phyloP scores from a whole-genome alignment of 257 asterid genomes.

The Nicotiana attenuata region DNA sequence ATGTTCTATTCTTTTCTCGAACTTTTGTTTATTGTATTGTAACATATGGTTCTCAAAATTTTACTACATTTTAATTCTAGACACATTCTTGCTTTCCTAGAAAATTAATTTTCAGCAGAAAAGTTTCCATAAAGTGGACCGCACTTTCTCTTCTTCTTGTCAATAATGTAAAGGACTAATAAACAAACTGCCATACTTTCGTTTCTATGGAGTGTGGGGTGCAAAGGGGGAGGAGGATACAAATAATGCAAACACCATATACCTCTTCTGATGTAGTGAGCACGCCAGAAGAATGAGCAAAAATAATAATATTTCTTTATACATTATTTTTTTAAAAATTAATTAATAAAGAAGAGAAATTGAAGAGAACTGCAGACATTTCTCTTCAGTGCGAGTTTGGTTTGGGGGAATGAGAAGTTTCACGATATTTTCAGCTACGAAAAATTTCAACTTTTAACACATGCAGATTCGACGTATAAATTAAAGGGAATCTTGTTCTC shows the following conservation, averaged over 20 bases:
- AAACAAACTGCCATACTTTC: background rate
- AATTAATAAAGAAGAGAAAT: too few species aligned
- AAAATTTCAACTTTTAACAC: too few species aligned
- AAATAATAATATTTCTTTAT: too few species aligned
- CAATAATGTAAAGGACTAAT: background rate
- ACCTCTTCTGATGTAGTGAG: background rate
- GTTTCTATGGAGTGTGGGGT: background rate
- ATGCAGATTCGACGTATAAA: too few species aligned
- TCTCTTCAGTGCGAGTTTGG: too few species aligned
- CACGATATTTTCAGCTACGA: too few species aligned
- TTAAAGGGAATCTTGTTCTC: too few species aligned
- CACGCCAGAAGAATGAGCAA: background rate
- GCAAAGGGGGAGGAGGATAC: background rate
- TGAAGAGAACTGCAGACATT: too few species aligned
- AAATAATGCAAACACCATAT: background rate
- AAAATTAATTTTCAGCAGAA: background rate
- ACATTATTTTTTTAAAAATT: too few species aligned
- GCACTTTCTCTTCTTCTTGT: background rate
- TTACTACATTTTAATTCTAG: background rate
- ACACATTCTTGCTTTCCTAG: background rate
- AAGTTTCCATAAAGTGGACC: background rate
- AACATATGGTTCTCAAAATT: background rate
- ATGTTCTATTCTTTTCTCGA: background rate
- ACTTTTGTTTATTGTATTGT: background rate
- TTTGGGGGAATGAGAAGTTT: too few species aligned